These are phyloP conservation scores for Chionographis japonica DNA, from an alignment of 106 monocot species.

Conservation along the genomic window DNA sequence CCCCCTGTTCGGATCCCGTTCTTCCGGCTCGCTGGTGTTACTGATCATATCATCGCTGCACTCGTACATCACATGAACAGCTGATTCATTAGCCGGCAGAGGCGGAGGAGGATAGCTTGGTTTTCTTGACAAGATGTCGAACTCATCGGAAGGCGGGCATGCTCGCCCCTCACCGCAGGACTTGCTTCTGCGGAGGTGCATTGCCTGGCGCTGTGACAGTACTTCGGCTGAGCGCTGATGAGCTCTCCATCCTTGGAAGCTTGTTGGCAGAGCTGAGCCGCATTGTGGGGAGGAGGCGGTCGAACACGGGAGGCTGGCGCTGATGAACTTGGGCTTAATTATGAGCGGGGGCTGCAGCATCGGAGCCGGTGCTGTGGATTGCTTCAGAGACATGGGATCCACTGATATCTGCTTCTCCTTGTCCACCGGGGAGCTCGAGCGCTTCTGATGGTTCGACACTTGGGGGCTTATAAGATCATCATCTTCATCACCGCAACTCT, in stretches of 20 bases:
- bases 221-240: not conserved
- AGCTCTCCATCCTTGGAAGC: conserved; percentile 14
- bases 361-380: not conserved
- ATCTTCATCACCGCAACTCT: not conserved
- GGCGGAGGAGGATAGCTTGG: not conserved
- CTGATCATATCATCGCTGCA: not conserved
- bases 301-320: conserved; percentile 13
- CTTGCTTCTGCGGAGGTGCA: conserved; percentile 43
- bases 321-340: conserved; percentile 14
- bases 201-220: not conserved
- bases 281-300: not conserved
- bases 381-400: conserved; percentile 25
- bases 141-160: conserved; percentile 39
- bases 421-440: not conserved
- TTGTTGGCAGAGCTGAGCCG: not conserved
- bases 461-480: not conserved
- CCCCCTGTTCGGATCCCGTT: not conserved
- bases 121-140: conserved; percentile 44
- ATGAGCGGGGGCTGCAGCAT: not conserved
- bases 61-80: conserved; percentile 5
- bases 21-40: conserved; percentile 4
- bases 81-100: not conserved
- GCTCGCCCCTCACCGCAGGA: conserved; percentile 61
- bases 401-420: conserved; percentile 33
- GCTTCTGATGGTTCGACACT: not conserved